phyloP scores from a whole-genome alignment of 2,329 filamentous ascomycete genomes.

The Sporothrix pallida region DNA sequence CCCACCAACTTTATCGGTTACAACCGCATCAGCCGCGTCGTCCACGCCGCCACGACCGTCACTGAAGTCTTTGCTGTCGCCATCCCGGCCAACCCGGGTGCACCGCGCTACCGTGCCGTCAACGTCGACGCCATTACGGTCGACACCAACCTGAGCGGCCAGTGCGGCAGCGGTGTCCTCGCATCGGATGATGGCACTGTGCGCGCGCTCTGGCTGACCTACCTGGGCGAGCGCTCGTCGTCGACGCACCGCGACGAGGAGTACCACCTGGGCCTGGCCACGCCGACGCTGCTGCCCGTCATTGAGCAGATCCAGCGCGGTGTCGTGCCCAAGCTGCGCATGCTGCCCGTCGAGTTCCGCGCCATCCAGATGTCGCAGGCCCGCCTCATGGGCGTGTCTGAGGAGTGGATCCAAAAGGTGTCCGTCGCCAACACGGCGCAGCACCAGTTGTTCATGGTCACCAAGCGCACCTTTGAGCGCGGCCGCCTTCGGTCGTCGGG shows the following conservation, averaged over 20 bases:
- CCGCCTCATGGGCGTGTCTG: slow-evolving; percentile 93
- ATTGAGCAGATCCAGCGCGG: slow-evolving; percentile 83
- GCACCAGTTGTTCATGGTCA: slow-evolving; percentile 97
- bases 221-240: slow-evolving; percentile 84
- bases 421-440: slow-evolving; percentile 86
- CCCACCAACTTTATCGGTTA: slow-evolving; percentile 98
- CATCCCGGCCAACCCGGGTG: slow-evolving; percentile 90
- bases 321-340: slow-evolving; percentile 78
- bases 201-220: slow-evolving; percentile 94
- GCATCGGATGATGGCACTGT: slow-evolving; percentile 89
- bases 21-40: slow-evolving; percentile 92
- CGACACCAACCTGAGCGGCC: slow-evolving; percentile 86
- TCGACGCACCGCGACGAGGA: slow-evolving; percentile 88
- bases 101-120: slow-evolving; percentile 90
- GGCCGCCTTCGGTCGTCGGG: slow-evolving; percentile 52
- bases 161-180: slow-evolving; percentile 93
- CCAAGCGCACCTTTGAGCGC: slow-evolving; percentile 76
- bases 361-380: slow-evolving; percentile 97
- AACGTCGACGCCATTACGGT: slow-evolving; percentile 98
- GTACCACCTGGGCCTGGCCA: slow-evolving; percentile 91
- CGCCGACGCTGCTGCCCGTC: slow-evolving; percentile 87
- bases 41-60: slow-evolving; percentile 90
- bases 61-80: slow-evolving; percentile 97
- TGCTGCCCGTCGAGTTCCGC: slow-evolving; percentile 92
- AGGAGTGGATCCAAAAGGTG: slow-evolving; percentile 93